Conservation (phyloP, 1,139 yeast species). For the Candida gigantensis region DNA sequence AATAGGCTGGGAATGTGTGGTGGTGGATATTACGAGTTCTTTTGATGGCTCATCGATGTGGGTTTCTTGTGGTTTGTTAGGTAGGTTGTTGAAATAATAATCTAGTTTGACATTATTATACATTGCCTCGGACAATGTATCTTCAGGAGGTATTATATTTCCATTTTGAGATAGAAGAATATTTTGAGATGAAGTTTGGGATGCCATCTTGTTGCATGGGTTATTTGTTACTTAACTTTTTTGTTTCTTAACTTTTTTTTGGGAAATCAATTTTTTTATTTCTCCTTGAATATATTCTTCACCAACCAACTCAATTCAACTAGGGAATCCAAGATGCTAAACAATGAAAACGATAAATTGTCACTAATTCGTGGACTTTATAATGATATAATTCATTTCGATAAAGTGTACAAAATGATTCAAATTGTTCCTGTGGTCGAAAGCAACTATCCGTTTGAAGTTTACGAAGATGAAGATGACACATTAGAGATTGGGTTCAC, state of each 20-base stretch:
- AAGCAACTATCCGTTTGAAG: slow-evolving; percentile 11
- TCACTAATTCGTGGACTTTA: too few species aligned
- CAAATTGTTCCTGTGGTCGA: slow-evolving; percentile 23
- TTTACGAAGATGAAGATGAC: slow-evolving; percentile 15
- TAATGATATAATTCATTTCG: slow-evolving; percentile 17
- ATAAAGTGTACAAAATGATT: slow-evolving; percentile 20
- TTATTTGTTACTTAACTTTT: neutral
- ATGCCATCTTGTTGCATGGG: neutral
- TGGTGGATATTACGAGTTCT: slow-evolving; percentile 1
- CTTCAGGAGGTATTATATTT: slow-evolving; percentile 29
- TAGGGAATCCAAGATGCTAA: too few species aligned
- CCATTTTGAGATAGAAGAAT: slow-evolving; percentile 18
- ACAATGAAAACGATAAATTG: too few species aligned
- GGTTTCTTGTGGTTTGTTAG: slow-evolving; percentile 3
- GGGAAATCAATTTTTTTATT: too few species aligned
- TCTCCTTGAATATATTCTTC: too few species aligned
- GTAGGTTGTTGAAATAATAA: slow-evolving; percentile 16
- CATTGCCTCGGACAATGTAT: slow-evolving; percentile 33
- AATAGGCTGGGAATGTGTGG: slow-evolving; percentile 1
- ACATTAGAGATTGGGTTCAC: slow-evolving; percentile 37
- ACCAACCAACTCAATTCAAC: too few species aligned
- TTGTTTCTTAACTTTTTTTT: too few species aligned
- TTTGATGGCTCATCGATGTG: slow-evolving; percentile 2
- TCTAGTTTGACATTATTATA: slow-evolving; percentile 33
- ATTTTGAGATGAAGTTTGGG: slow-evolving; percentile 2